Conservation (phyloP, 257 asterid species). For the Gentiana macrophylla region DNA sequence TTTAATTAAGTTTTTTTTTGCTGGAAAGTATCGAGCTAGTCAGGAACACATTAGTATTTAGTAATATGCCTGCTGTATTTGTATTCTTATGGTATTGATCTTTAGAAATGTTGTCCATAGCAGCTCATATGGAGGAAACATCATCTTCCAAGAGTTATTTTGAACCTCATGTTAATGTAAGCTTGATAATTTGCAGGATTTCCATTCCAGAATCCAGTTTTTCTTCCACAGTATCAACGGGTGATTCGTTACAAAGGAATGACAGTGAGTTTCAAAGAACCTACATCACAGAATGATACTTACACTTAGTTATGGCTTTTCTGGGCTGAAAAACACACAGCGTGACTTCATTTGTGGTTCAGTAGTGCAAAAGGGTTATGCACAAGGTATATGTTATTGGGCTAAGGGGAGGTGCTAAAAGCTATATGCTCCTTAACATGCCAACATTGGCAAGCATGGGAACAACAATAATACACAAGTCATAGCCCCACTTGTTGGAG, state of each 20-base stretch:
- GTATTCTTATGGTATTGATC: neutral
- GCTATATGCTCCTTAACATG: too few species aligned
- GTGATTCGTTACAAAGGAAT: constrained; percentile 19
- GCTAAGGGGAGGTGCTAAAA: too few species aligned
- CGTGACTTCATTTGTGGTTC: too few species aligned
- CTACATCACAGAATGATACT: neutral
- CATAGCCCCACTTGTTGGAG: too few species aligned
- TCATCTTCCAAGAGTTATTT: neutral
- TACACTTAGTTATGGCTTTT: neutral
- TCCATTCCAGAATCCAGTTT: constrained; percentile 23
- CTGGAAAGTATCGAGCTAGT: neutral
- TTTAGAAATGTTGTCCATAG: neutral
- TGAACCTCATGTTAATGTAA: neutral
- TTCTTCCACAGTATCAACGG: constrained; percentile 21
- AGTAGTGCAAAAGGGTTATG: too few species aligned
- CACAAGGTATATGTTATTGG: too few species aligned
- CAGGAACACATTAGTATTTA: neutral
- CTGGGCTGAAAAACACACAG: too few species aligned
- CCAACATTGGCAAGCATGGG: too few species aligned
- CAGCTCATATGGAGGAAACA: neutral
- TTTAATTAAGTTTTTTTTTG: too few species aligned
- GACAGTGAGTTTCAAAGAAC: constrained; percentile 32
- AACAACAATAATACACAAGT: too few species aligned
- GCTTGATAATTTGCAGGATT: constrained; percentile 24
- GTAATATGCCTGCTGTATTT: neutral